Percentiles rank a stretch among this genome's conserved stretches.
Evolutionary conservation across 331 rosid species (phyloP).

Genomic region (Arachis monticola): DNA sequence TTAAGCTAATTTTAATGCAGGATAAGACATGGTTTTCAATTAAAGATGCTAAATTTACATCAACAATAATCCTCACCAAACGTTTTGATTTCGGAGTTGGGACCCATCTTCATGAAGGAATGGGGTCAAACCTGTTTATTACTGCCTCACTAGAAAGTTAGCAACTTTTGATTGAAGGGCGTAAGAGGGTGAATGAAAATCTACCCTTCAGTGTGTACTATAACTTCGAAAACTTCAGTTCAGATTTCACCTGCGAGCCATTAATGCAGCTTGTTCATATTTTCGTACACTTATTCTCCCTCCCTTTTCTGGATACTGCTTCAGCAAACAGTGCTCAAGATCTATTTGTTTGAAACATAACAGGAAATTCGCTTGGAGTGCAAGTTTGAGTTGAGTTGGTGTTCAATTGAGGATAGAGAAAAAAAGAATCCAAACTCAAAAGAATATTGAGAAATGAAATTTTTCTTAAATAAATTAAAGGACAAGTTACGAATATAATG

Average conservation of each 20-base stretch:
- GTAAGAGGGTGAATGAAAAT: conserved; percentile 36
- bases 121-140: conserved; percentile 31
- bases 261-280: conserved; percentile 39
- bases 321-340: conserved; percentile 46
- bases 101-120: conserved; percentile 42
- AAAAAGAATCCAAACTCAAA: conserved; percentile 17
- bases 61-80: conserved; percentile 33
- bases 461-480: too few relatives aligned
- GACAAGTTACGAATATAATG: too few relatives aligned
- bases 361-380: conserved; percentile 30
- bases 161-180: conserved; percentile 36
- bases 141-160: conserved; percentile 41
- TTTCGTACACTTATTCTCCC: neutral
- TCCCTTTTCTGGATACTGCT: neutral
- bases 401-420: conserved; percentile 30
- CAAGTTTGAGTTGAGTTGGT: conserved; percentile 43
- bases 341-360: conserved; percentile 35
- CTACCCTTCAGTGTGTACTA: conserved; percentile 31
- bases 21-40: conserved; percentile 48
- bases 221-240: conserved; percentile 13
- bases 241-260: conserved; percentile 41
- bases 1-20: conserved; percentile 22
- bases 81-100: conserved; percentile 49
- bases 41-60: conserved; percentile 36
- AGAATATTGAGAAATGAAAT: too few relatives aligned